Evolutionary conservation across 2,329 filamentous ascomycete species (phyloP).

Genomic region (Ascochyta rabiei): DNA sequence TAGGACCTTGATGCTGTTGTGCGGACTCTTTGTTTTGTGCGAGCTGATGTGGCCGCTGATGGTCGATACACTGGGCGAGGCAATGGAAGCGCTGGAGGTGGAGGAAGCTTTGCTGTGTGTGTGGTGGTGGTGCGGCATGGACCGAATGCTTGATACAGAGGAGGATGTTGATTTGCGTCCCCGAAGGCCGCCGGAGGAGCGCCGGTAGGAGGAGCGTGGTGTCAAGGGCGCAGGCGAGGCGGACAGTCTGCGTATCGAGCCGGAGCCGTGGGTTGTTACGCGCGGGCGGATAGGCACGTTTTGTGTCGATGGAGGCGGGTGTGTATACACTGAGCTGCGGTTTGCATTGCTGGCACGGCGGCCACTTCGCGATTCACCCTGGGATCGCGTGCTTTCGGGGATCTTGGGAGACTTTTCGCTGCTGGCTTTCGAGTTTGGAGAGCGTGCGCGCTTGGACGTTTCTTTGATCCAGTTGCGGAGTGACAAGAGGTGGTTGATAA

Average conservation of each 20-base stretch:
- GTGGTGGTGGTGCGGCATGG: slow-evolving; percentile 76
- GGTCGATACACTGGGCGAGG: slow-evolving; percentile 51
- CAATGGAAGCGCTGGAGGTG: slow-evolving; percentile 76
- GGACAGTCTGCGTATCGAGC: slow-evolving; percentile 66
- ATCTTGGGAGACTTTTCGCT: slow-evolving; percentile 43
- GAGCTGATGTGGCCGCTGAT: slow-evolving; percentile 69
- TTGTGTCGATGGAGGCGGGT: slow-evolving; percentile 30
- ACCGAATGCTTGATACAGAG: slow-evolving; percentile 90
- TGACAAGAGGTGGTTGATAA: slow-evolving; percentile 69
- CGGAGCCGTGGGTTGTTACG: slow-evolving; percentile 51
- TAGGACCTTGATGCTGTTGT: slow-evolving; percentile 90
- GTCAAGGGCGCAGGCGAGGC: slow-evolving; percentile 87
- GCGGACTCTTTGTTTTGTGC: slow-evolving; percentile 69
- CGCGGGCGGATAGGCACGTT: slow-evolving; percentile 47
- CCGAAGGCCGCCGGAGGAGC: slow-evolving; percentile 80
- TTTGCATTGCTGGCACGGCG: slow-evolving; percentile 46
- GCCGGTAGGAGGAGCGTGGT: slow-evolving; percentile 82
- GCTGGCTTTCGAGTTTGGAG: slow-evolving; percentile 44
- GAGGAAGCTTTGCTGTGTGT: slow-evolving; percentile 94
- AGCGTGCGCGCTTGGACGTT: slow-evolving; percentile 51
- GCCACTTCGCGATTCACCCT: slow-evolving; percentile 14
- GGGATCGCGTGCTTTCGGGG: slow-evolving; percentile 20
- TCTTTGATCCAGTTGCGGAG: slow-evolving; percentile 77
- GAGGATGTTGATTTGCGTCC: slow-evolving; percentile 96
- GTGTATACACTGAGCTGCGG: slow-evolving; percentile 45